A percentile compares a stretch with the other conserved stretches of the same genome.
These are phyloP conservation scores for Lineolata rhizophorae DNA, from an alignment of 495 filamentous ascomycete genomes.

Conservation along the genomic window DNA sequence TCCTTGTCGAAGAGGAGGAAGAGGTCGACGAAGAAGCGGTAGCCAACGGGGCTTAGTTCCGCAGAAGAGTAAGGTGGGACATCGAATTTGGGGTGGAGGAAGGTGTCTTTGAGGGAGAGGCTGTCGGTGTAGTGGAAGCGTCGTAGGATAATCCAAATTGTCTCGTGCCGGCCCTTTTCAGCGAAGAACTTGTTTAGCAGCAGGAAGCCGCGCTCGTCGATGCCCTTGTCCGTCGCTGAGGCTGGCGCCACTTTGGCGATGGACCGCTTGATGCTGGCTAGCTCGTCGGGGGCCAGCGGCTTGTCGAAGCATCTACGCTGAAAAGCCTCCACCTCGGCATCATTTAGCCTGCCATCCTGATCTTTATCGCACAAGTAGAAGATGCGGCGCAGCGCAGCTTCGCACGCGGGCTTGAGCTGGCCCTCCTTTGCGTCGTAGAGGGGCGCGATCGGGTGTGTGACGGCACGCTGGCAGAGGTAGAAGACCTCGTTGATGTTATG, in stretches of 20 bases:
- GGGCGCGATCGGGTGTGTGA: constrained; percentile 90
- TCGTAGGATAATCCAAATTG: constrained; percentile 89
- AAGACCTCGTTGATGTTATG: constrained; percentile 94
- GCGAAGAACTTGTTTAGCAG: constrained; percentile 86
- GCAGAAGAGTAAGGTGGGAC: constrained; percentile 79
- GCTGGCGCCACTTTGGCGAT: constrained; percentile 44
- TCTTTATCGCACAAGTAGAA: constrained; percentile 95
- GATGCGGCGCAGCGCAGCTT: constrained; percentile 64
- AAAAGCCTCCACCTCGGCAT: constrained; percentile 75
- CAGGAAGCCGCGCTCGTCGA: constrained; percentile 64
- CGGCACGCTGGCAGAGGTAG: constrained; percentile 95
- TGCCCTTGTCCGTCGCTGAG: constrained; percentile 46
- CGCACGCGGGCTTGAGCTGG: constrained; percentile 66
- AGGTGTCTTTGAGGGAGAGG: constrained; percentile 68
- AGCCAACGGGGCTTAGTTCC: constrained; percentile 83
- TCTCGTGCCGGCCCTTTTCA: constrained; percentile 95
- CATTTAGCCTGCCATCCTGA: constrained; percentile 82
- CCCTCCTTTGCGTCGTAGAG: constrained; percentile 86
- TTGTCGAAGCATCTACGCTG: constrained; percentile 83
- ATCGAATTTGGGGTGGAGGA: constrained; percentile 85
- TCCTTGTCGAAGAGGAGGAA: constrained; percentile 92
- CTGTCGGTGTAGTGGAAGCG: constrained; percentile 94
- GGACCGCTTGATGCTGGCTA: constrained; percentile 69
- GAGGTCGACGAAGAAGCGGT: constrained; percentile 91
- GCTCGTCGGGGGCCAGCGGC: constrained; percentile 50